phyloP scores from a whole-genome alignment of 1,284 basidiomycete species.

The Malassezia slooffiae region DNA sequence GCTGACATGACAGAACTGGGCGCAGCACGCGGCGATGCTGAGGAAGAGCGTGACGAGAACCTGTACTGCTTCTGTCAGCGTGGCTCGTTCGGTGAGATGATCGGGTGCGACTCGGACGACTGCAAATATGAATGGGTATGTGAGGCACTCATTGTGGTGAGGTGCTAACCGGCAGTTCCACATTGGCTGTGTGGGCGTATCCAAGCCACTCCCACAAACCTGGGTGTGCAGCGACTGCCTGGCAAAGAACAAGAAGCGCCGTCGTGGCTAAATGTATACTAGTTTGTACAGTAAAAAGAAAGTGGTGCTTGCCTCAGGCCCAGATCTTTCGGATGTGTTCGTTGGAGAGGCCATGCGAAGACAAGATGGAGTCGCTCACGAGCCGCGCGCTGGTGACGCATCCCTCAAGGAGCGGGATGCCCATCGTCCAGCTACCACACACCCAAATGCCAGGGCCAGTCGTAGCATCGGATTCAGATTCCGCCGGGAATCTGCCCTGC shows the following conservation, averaged over 20 bases:
- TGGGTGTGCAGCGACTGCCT: constrained; percentile 24
- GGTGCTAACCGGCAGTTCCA: no score
- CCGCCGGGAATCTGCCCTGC: constrained; percentile 3
- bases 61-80: constrained; percentile 45
- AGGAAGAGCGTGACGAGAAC: constrained; percentile 35
- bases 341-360: not conserved
- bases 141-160: no score
- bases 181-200: constrained; percentile 42
- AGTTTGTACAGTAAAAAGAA: not conserved
- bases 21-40: constrained; percentile 6
- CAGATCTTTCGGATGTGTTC: not conserved
- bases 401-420: constrained; percentile 25
- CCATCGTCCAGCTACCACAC: constrained; percentile 23
- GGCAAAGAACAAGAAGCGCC: constrained; percentile 11
- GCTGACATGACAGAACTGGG: no score
- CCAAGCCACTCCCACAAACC: constrained; percentile 39
- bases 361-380: constrained; percentile 10
- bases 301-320: not conserved
- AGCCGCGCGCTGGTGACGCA: constrained; percentile 20
- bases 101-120: constrained; percentile 34
- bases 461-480: constrained; percentile 8
- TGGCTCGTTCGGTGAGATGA: constrained; percentile 44
- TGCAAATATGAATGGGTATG: constrained; percentile 45
- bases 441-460: constrained; percentile 17
- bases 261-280: constrained; percentile 1